A percentile compares a stretch with the other conserved stretches of the same genome.
phyloP scores from a whole-genome alignment of 208 protist species.

The Leishmania major region DNA sequence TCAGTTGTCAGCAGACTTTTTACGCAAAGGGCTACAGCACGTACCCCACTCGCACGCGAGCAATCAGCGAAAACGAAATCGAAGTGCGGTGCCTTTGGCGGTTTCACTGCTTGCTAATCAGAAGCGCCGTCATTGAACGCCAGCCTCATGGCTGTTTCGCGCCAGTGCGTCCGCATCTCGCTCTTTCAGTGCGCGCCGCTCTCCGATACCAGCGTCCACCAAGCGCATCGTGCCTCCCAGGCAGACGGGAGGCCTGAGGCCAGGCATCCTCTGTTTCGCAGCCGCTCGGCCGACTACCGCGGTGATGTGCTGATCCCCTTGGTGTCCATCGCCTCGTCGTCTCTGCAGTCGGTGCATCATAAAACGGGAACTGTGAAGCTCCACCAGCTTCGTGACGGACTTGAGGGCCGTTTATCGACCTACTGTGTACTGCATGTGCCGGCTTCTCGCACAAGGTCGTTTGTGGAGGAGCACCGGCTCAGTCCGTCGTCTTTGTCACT shows the following conservation, averaged over 20 bases:
- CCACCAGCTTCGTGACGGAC: conserved; percentile 19
- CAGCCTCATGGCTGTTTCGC: conserved; percentile 5
- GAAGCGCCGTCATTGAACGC: background rate
- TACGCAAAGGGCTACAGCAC: background rate
- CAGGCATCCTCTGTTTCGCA: conserved; percentile 15
- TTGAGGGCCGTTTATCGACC: conserved; percentile 49
- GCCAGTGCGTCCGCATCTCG: conserved; percentile 15
- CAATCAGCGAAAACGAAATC: background rate
- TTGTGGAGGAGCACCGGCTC: conserved; percentile 18
- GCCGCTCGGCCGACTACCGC: conserved; percentile 24
- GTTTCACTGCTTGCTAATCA: background rate
- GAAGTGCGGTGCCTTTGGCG: background rate
- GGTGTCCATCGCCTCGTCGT: background rate
- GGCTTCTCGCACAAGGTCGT: background rate
- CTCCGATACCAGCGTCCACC: background rate
- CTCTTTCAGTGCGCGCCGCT: conserved; percentile 9
- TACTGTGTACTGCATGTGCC: conserved; percentile 52
- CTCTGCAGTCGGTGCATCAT: background rate
- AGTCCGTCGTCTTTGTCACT: background rate
- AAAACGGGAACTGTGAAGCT: background rate
- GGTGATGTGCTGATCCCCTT: conserved; percentile 33
- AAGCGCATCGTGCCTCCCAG: background rate
- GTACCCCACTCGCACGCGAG: background rate
- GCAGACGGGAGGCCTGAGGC: background rate
- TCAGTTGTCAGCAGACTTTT: background rate